These are phyloP conservation scores for Cytospora chrysosperma DNA, from an alignment of 2,329 filamentous ascomycete species.

Conservation along the genomic window DNA sequence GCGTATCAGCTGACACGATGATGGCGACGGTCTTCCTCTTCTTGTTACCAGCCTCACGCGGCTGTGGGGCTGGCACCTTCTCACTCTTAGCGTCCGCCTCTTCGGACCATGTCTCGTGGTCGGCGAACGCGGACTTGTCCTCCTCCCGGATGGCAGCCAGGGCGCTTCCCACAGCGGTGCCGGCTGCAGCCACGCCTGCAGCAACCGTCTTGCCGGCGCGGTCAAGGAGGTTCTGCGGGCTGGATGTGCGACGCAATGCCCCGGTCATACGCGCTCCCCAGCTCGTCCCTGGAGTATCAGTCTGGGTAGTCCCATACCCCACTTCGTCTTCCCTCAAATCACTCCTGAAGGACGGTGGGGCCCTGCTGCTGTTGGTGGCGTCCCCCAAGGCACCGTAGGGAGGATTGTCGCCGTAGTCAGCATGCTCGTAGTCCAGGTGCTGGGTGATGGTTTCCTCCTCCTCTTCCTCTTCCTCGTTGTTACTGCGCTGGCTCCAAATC, in stretches of 20 bases:
- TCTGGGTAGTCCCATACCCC: conserved; percentile 43
- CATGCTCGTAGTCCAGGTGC: conserved; percentile 50
- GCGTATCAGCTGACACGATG: conserved; percentile 77
- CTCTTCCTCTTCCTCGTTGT: conserved; percentile 65
- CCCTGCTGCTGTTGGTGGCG: conserved; percentile 34
- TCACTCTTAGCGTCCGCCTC: conserved; percentile 71
- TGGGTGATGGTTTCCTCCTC: conserved; percentile 53
- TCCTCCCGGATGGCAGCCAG: conserved; percentile 82
- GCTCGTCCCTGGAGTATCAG: conserved; percentile 44
- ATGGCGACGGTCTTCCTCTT: conserved; percentile 80
- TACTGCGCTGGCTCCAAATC: conserved; percentile 87
- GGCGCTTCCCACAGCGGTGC: conserved; percentile 78
- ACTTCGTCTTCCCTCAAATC: conserved; percentile 39
- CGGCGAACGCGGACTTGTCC: conserved; percentile 74
- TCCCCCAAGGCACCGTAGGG: conserved; percentile 46
- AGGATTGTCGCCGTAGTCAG: conserved; percentile 50
- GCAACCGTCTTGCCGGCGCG: conserved; percentile 77
- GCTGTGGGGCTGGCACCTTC: conserved; percentile 37
- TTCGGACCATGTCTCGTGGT: conserved; percentile 90
- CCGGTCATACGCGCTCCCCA: conserved; percentile 79
- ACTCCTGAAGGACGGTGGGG: conserved; percentile 40
- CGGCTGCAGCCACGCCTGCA: conserved; percentile 79
- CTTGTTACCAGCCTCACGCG: conserved; percentile 39
- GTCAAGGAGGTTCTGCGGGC: conserved; percentile 85
- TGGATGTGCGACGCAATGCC: conserved; percentile 77